Percentiles rank a stretch among this genome's conserved stretches.
phyloP scores from a whole-genome alignment of 768 basidiomycete genomes.

The Phaffia australis region DNA sequence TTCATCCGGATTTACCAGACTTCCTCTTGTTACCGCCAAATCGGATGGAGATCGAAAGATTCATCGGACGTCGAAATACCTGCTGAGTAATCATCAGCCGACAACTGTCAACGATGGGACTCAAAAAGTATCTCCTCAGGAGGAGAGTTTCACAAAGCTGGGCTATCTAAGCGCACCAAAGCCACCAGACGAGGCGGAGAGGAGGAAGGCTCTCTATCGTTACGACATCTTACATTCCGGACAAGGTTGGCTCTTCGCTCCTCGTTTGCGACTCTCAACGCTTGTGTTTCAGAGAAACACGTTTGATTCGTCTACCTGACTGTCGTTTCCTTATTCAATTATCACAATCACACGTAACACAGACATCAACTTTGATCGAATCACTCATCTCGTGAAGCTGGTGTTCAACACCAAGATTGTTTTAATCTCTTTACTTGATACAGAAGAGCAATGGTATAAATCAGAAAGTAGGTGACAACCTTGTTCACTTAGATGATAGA shows the following conservation, averaged over 20 bases:
- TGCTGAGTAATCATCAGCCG: too few species aligned
- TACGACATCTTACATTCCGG: constrained; percentile 68
- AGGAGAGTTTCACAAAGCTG: constrained; percentile 31
- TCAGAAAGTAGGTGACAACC: constrained; percentile 54
- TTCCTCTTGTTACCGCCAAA: background rate
- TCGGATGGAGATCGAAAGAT: constrained; percentile 10
- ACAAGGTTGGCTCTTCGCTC: too few species aligned
- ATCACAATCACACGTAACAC: too few species aligned
- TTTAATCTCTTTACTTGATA: constrained; percentile 69
- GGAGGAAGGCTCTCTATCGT: constrained; percentile 73
- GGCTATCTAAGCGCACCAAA: constrained; percentile 59
- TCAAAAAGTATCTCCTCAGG: constrained; percentile 9
- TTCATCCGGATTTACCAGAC: background rate
- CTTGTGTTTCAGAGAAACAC: too few species aligned
- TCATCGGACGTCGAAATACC: background rate
- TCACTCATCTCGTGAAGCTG: constrained; percentile 80
- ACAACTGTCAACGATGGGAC: too few species aligned
- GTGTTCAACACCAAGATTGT: constrained; percentile 87
- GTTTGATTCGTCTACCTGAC: constrained; percentile 52
- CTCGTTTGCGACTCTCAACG: too few species aligned
- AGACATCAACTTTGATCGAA: constrained; percentile 86
- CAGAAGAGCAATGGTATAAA: constrained; percentile 84
- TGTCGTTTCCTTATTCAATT: background rate
- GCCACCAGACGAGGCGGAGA: constrained; percentile 71
- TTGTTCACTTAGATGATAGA: background rate